Percentiles rank a stretch among this genome's conserved stretches.
Conservation (phyloP, 2,329 filamentous ascomycete genomes). For the Arachnopeziza araneosa region DNA sequence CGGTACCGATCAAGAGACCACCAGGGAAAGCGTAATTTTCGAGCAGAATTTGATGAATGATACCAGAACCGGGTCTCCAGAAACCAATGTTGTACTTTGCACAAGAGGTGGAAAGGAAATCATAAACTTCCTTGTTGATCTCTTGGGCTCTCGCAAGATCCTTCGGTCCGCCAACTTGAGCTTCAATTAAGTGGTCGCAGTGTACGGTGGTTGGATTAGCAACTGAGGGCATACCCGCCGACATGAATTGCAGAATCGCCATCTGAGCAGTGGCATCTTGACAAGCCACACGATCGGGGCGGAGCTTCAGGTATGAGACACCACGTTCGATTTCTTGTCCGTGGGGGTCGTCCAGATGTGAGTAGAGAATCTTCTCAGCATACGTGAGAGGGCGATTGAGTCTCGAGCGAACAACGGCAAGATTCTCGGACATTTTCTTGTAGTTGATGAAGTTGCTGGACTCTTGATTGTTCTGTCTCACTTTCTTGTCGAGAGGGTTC, state of each 20-base stretch:
- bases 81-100: constrained; percentile 99
- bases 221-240: constrained; percentile 90
- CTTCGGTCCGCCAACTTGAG: constrained; percentile 86
- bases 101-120: constrained; percentile 89
- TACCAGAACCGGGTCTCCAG: constrained; percentile 98
- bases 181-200: constrained; percentile 99
- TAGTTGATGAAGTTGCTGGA: constrained; percentile 98
- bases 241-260: constrained; percentile 99
- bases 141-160: constrained; percentile 85
- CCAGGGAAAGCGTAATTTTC: constrained; percentile 99
- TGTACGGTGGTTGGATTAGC: constrained; percentile 94
- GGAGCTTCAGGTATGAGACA: constrained; percentile 90
- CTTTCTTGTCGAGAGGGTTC: constrained; percentile 86
- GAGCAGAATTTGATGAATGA: constrained; percentile 97
- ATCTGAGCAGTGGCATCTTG: constrained; percentile 99
- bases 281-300: constrained; percentile 96
- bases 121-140: constrained; percentile 99
- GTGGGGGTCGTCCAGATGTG: constrained; percentile 94
- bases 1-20: constrained; percentile 94
- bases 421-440: constrained; percentile 98
- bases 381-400: constrained; percentile 91
- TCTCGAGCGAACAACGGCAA: constrained; percentile 79
- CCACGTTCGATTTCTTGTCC: constrained; percentile 95
- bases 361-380: constrained; percentile 99
- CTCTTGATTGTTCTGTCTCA: constrained; percentile 97